A percentile compares a stretch with the other conserved stretches of the same genome.
These are phyloP conservation scores for Linnemannia elongata DNA, from an alignment of 192 early-diverging fungal species.

Conservation along the genomic window DNA sequence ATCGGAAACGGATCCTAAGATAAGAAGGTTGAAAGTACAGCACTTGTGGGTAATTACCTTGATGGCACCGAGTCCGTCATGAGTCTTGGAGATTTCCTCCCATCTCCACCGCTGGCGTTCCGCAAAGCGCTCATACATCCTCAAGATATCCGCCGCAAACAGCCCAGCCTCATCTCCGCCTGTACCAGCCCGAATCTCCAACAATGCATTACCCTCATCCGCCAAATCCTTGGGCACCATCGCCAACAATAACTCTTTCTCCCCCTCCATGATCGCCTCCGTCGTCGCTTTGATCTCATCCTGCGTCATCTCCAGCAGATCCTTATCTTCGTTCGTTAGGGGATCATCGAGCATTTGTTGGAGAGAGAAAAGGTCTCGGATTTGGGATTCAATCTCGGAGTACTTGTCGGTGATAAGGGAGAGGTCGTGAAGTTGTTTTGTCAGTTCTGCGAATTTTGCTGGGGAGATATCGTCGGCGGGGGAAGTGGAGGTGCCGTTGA, in stretches of 20 bases:
- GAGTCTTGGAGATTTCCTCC: slow-evolving; percentile 64
- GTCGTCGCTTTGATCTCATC: slow-evolving; percentile 70
- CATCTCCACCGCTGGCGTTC: slow-evolving; percentile 74
- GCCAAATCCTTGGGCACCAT: slow-evolving; percentile 78
- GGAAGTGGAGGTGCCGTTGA: slow-evolving; percentile 29
- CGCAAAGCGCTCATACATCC: slow-evolving; percentile 83
- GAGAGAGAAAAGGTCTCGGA: slow-evolving; percentile 35
- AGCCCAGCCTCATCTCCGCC: slow-evolving; percentile 85
- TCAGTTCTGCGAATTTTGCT: slow-evolving; percentile 47
- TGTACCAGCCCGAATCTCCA: slow-evolving; percentile 84
- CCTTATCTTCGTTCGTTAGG: slow-evolving; percentile 54
- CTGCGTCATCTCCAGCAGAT: slow-evolving; percentile 69
- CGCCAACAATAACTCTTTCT: slow-evolving; percentile 67
- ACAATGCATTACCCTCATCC: slow-evolving; percentile 76
- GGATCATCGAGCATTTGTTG: slow-evolving; percentile 55
- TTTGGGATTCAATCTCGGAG: slow-evolving; percentile 27
- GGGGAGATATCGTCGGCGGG: slow-evolving; percentile 6
- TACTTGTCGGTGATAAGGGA: slow-evolving; percentile 41
- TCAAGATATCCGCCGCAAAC: slow-evolving; percentile 77
- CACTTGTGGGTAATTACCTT: slow-evolving; percentile 48
- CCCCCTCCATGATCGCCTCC: slow-evolving; percentile 56
- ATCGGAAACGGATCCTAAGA: neutral
- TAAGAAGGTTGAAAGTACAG: too few species aligned
- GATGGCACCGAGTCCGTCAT: slow-evolving; percentile 60
- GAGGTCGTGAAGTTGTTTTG: slow-evolving; percentile 50